These are phyloP conservation scores for Neonectria hederae DNA, from an alignment of 2,329 filamentous ascomycete genomes.

Conservation along the genomic window DNA sequence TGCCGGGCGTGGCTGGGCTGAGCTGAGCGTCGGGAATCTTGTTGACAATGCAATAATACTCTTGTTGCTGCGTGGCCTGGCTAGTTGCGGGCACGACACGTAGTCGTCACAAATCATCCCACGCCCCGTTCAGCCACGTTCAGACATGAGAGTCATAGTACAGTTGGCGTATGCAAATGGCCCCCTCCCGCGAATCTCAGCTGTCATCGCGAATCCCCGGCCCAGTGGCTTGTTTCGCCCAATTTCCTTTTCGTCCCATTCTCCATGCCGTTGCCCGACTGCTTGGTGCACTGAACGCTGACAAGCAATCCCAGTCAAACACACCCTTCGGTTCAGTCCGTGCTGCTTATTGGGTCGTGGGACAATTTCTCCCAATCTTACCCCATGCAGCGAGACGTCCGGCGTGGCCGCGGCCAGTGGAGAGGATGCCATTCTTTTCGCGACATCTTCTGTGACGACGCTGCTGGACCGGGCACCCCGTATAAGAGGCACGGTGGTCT, in stretches of 20 bases:
- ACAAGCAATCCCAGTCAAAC: slow-evolving; percentile 61
- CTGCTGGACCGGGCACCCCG: slow-evolving; percentile 46
- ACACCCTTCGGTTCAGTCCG: slow-evolving; percentile 69
- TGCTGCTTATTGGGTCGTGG: slow-evolving; percentile 91
- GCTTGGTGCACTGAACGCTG: slow-evolving; percentile 33
- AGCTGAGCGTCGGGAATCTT: slow-evolving; percentile 7
- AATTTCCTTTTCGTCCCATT: slow-evolving; percentile 43
- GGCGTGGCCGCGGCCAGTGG: slow-evolving; percentile 81
- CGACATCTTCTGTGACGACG: slow-evolving; percentile 84
- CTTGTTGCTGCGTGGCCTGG: not conserved
- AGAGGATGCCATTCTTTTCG: slow-evolving; percentile 87
- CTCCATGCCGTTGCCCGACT: slow-evolving; percentile 32
- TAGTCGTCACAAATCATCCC: not conserved
- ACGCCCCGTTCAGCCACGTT: not conserved
- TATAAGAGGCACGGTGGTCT: slow-evolving; percentile 76
- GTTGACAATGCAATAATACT: slow-evolving; percentile 3
- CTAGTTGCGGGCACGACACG: not conserved
- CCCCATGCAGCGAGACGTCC: slow-evolving; percentile 80
- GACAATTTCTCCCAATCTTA: slow-evolving; percentile 88
- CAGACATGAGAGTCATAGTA: not conserved
- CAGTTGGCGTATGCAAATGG: slow-evolving; percentile 6
- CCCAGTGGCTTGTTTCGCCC: slow-evolving; percentile 36
- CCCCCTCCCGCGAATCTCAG: slow-evolving; percentile 27
- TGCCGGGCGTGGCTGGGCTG: slow-evolving; percentile 6
- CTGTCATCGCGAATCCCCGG: slow-evolving; percentile 23